phyloP scores from a whole-genome alignment of 305 asterid species.

The Fraxinus paxiana region DNA sequence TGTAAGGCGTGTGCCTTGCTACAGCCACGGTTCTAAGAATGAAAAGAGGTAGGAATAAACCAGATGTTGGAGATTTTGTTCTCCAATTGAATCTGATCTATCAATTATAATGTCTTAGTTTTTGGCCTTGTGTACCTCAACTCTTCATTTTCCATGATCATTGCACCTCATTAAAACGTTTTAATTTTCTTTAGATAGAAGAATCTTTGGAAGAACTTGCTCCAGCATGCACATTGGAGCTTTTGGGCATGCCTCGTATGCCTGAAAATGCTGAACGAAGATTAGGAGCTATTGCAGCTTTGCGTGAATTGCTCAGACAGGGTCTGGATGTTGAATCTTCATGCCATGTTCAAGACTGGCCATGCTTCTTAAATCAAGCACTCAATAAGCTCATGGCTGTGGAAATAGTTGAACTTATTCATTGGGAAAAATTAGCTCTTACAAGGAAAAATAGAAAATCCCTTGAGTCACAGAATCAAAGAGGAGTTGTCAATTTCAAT shows the following conservation, averaged over 20 bases:
- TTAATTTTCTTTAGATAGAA: slow-evolving; percentile 64
- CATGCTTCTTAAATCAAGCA: slow-evolving; percentile 85
- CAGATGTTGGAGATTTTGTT: slow-evolving; percentile 16
- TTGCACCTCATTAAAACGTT: neutral
- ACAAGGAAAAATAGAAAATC: slow-evolving; percentile 87
- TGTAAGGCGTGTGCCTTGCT: slow-evolving; percentile 1
- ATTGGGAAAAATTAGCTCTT: slow-evolving; percentile 81
- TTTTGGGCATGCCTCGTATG: slow-evolving; percentile 77
- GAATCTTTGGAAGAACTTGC: slow-evolving; percentile 97
- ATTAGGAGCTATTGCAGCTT: slow-evolving; percentile 85
- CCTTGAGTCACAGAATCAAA: slow-evolving; percentile 85
- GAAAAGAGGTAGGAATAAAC: slow-evolving; percentile 1
- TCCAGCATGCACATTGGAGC: slow-evolving; percentile 95
- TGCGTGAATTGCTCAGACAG: slow-evolving; percentile 90
- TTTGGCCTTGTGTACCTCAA: slow-evolving; percentile 10
- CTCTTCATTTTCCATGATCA: slow-evolving; percentile 15
- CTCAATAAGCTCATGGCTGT: slow-evolving; percentile 82
- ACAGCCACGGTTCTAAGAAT: slow-evolving; percentile 12
- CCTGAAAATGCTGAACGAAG: slow-evolving; percentile 98
- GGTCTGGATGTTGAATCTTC: slow-evolving; percentile 88
- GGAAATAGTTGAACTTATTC: slow-evolving; percentile 84
- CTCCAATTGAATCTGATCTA: slow-evolving; percentile 15
- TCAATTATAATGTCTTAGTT: slow-evolving; percentile 2
- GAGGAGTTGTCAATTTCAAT: slow-evolving; percentile 74
- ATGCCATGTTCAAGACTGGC: slow-evolving; percentile 94